phyloP scores from a whole-genome alignment of 495 filamentous ascomycete genomes.

The Chaetomium tenue region DNA sequence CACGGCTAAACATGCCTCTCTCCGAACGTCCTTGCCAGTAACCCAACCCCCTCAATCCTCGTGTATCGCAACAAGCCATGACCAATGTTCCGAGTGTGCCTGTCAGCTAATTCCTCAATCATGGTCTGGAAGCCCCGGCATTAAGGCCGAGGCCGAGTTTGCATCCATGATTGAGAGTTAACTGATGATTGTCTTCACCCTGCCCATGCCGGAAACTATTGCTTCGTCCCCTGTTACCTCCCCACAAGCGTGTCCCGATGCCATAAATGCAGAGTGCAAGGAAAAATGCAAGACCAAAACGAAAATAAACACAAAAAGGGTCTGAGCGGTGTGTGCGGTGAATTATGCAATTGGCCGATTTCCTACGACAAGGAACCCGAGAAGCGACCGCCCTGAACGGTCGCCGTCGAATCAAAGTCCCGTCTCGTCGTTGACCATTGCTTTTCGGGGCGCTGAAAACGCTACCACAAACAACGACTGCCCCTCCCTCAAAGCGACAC shows the following conservation, averaged over 20 bases:
- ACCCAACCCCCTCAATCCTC: too few relatives aligned
- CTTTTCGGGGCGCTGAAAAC: slow-evolving; percentile 15
- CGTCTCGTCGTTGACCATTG: slow-evolving; percentile 21
- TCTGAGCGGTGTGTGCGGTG: slow-evolving; percentile 20
- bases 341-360: slow-evolving; percentile 21
- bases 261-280: slow-evolving; percentile 32
- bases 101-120: not conserved
- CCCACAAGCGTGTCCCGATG: slow-evolving; percentile 44
- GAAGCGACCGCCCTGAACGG: slow-evolving; percentile 10
- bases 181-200: slow-evolving; percentile 3
- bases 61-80: not conserved
- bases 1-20: not conserved
- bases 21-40: not conserved
- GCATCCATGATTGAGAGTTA: slow-evolving; percentile 3
- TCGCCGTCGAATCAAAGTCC: slow-evolving; percentile 10
- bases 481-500: slow-evolving; percentile 23
- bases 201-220: slow-evolving; percentile 19
- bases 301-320: slow-evolving; percentile 21
- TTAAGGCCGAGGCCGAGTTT: not conserved
- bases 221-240: slow-evolving; percentile 41
- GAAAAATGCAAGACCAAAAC: slow-evolving; percentile 29
- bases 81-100: not conserved
- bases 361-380: slow-evolving; percentile 20
- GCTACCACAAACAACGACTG: slow-evolving; percentile 14
- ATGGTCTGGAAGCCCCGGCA: not conserved